phyloP scores from a whole-genome alignment of 1,284 basidiomycete genomes.

The Ustilago loliicola region DNA sequence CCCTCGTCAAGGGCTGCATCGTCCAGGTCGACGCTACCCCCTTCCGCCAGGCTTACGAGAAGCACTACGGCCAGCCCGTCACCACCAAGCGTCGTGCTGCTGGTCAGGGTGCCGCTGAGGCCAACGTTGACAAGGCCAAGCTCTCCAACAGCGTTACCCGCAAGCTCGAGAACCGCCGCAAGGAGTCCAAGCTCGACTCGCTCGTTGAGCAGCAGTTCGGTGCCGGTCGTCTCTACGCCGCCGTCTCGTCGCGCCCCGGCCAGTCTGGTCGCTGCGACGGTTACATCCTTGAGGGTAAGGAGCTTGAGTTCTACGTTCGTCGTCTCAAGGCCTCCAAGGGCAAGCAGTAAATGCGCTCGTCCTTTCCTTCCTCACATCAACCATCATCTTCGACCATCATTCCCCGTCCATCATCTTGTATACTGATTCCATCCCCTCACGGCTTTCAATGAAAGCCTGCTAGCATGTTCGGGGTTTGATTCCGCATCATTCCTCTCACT shows the following conservation, averaged over 20 bases:
- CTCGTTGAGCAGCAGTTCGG: constrained; percentile 71
- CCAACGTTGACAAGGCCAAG: constrained; percentile 61
- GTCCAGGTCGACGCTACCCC: constrained; percentile 70
- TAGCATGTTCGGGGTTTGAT: constrained; percentile 9
- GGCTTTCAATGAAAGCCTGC: not conserved
- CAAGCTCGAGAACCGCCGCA: constrained; percentile 65
- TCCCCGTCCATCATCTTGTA: constrained; percentile 5
- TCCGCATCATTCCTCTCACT: not conserved
- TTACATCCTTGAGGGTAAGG: constrained; percentile 70
- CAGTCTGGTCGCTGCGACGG: constrained; percentile 68
- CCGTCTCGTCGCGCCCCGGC: constrained; percentile 67
- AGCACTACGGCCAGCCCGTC: constrained; percentile 70
- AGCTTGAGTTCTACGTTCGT: constrained; percentile 70
- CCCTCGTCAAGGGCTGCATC: constrained; percentile 69
- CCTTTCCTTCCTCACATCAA: not conserved
- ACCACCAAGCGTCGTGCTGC: constrained; percentile 68
- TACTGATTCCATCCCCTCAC: constrained; percentile 12
- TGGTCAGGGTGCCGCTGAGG: constrained; percentile 60
- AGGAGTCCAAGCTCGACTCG: constrained; percentile 66
- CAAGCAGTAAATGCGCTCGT: constrained; percentile 53
- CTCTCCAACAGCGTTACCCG: constrained; percentile 59
- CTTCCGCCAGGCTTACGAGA: constrained; percentile 70
- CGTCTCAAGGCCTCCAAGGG: constrained; percentile 64
- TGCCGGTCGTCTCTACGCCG: constrained; percentile 69
- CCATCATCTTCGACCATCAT: not conserved